Evolutionary conservation across 108 stramenopile species (phyloP).

Genomic region (Pseudonitzschia multiseries): DNA sequence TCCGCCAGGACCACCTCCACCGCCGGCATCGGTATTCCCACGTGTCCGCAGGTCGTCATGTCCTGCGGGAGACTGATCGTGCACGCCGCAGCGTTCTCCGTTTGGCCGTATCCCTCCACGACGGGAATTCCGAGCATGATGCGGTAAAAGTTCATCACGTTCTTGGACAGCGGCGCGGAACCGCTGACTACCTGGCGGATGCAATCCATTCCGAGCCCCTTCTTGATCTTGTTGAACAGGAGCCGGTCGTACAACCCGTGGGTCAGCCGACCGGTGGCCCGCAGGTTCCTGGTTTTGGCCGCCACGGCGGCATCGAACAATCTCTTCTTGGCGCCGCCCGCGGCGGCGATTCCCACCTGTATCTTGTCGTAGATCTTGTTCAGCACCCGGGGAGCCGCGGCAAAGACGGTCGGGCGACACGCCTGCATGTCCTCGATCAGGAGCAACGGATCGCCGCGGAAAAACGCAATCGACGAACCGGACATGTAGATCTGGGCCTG

Average conservation of each 20-base stretch:
- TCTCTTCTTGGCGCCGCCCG: slow-evolving; percentile 86
- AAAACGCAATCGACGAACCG: slow-evolving; percentile 88
- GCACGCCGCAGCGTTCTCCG: slow-evolving; percentile 87
- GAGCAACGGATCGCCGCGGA: slow-evolving; percentile 73
- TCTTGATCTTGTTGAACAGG: slow-evolving; percentile 91
- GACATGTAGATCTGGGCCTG: slow-evolving; percentile 50
- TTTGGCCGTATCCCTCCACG: slow-evolving; percentile 96
- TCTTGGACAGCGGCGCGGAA: slow-evolving; percentile 86
- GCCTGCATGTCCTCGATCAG: slow-evolving; percentile 87
- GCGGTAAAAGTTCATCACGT: slow-evolving; percentile 92
- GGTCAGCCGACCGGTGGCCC: slow-evolving; percentile 50
- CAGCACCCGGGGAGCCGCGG: slow-evolving; percentile 91
- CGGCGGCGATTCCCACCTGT: slow-evolving; percentile 76
- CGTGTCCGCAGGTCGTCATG: slow-evolving; percentile 88
- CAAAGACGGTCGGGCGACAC: slow-evolving; percentile 89
- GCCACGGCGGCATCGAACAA: slow-evolving; percentile 87
- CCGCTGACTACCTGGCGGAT: slow-evolving; percentile 88
- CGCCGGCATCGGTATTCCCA: slow-evolving; percentile 86
- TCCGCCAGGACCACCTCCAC: slow-evolving; percentile 85
- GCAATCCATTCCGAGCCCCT: slow-evolving; percentile 87
- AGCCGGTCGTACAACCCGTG: slow-evolving; percentile 92
- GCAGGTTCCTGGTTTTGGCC: slow-evolving; percentile 78
- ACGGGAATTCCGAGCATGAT: slow-evolving; percentile 88
- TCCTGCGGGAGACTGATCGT: slow-evolving; percentile 72
- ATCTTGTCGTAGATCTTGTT: slow-evolving; percentile 95